These are phyloP conservation scores for Castanospermum australe DNA, from an alignment of 306 rosid genomes.

Conservation along the genomic window DNA sequence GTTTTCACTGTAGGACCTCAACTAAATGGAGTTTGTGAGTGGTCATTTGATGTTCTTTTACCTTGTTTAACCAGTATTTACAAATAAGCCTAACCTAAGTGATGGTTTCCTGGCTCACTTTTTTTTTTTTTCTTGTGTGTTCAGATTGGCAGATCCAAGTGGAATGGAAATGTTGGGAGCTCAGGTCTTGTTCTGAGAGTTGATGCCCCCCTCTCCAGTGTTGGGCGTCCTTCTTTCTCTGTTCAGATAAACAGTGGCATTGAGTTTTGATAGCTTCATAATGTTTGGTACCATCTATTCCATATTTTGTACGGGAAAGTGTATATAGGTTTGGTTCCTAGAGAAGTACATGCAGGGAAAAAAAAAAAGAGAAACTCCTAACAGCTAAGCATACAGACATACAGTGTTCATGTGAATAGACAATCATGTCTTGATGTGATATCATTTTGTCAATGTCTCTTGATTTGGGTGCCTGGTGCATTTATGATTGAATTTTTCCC, in stretches of 20 bases:
- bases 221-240: conserved; percentile 53
- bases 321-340: conserved; percentile 24
- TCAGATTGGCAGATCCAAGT: conserved; percentile 70
- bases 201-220: conserved; percentile 51
- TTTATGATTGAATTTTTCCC: no score
- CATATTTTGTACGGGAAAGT: conserved; percentile 24
- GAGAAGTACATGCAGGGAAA: background rate
- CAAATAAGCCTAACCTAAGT: background rate
- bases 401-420: background rate
- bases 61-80: no score
- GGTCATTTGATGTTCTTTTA: no score
- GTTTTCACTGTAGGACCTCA: no score
- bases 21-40: no score
- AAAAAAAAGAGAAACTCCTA: no score
- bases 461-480: no score
- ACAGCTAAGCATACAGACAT: background rate
- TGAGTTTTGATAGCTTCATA: conserved; percentile 42
- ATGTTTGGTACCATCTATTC: background rate
- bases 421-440: background rate
- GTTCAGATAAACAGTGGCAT: conserved; percentile 63
- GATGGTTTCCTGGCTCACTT: background rate
- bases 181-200: conserved; percentile 59
- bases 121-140: background rate
- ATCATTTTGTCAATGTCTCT: no score
- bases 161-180: conserved; percentile 68